These are phyloP conservation scores for Cylindrotheca fusiformis DNA, from an alignment of 108 stramenopile species.

Conservation along the genomic window DNA sequence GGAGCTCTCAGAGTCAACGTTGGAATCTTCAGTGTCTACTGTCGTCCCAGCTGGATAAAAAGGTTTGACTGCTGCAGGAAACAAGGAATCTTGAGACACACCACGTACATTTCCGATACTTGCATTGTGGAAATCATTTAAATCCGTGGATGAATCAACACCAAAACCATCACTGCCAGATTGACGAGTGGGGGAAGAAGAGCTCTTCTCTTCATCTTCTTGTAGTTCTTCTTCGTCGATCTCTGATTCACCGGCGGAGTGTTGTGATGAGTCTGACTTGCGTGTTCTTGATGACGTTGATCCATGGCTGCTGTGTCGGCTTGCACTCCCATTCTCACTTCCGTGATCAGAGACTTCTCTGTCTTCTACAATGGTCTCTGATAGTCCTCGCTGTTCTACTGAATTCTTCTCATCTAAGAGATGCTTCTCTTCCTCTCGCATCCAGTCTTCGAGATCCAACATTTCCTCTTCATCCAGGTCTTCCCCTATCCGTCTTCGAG, in stretches of 20 bases:
- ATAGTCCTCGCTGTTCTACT: no score
- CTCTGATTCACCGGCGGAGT: no score
- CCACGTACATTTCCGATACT: neutral
- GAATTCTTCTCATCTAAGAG: no score
- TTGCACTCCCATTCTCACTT: no score
- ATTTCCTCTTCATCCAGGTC: neutral
- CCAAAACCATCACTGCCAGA: neutral
- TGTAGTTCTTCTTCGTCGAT: no score
- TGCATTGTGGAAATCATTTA: neutral
- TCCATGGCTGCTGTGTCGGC: no score
- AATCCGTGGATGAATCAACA: neutral
- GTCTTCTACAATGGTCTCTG: no score
- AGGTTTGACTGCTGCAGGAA: neutral
- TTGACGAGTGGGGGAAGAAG: neutral
- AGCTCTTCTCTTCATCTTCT: no score
- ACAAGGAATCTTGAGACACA: neutral
- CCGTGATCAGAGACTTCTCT: no score
- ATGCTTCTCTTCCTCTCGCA: neutral
- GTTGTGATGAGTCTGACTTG: no score
- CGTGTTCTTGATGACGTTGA: no score
- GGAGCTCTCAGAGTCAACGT: neutral
- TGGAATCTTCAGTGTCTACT: neutral
- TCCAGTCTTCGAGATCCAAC: neutral
- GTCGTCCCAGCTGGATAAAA: neutral
- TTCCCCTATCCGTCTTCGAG: neutral